These are phyloP conservation scores for Candida montana DNA, from an alignment of 805 yeast genomes.

Conservation along the genomic window DNA sequence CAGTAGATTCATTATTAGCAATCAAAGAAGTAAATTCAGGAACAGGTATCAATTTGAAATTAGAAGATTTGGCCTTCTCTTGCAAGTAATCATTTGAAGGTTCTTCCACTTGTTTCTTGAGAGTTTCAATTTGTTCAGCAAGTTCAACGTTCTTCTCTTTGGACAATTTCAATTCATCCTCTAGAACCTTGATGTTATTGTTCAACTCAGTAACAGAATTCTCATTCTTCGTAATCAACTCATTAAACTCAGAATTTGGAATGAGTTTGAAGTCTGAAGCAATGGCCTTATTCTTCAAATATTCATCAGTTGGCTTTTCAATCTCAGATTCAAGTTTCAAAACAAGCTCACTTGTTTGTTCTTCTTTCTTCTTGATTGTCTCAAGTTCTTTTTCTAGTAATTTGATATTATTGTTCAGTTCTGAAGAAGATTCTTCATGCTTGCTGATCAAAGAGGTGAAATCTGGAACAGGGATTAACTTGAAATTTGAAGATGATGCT, in stretches of 20 bases:
- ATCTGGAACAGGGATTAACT: constrained; percentile 13
- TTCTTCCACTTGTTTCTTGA: constrained; percentile 8
- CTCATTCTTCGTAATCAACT: not conserved
- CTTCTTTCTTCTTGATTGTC: constrained; percentile 1
- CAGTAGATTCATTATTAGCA: too few relatives aligned
- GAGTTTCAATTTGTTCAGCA: not conserved
- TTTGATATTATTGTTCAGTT: too few relatives aligned
- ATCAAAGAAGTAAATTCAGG: too few relatives aligned
- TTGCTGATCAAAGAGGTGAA: too few relatives aligned
- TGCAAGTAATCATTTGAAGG: constrained; percentile 22
- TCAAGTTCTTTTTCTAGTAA: too few relatives aligned
- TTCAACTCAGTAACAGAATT: too few relatives aligned
- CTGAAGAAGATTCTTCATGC: too few relatives aligned
- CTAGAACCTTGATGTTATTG: constrained; percentile 12
- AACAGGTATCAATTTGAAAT: constrained; percentile 15
- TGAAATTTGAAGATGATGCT: constrained; percentile 9
- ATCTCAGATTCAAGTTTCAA: not conserved
- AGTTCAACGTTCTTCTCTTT: constrained; percentile 10
- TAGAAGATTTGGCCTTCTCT: constrained; percentile 8
- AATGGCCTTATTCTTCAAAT: constrained; percentile 19
- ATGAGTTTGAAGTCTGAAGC: constrained; percentile 6
- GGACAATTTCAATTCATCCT: constrained; percentile 11
- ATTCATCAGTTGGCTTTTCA: constrained; percentile 11
- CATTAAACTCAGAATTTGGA: constrained; percentile 11
- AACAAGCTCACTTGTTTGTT: constrained; percentile 3